Conservation (phyloP, 768 basidiomycete genomes). For the Mycena chlorophos region DNA sequence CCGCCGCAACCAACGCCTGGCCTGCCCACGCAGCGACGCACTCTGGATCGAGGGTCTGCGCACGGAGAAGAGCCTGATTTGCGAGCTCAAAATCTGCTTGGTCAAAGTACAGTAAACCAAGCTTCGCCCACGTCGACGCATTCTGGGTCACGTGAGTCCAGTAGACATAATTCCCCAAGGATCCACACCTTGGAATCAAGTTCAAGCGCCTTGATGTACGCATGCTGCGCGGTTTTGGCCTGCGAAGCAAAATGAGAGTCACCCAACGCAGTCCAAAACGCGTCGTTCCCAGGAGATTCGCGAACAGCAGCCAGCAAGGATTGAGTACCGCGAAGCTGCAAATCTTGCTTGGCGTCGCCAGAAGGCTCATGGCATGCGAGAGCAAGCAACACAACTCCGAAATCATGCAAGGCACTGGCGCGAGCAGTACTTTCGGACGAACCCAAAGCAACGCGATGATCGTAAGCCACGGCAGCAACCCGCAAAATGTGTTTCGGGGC, state of each 20-base stretch:
- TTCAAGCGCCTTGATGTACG: conserved; percentile 87
- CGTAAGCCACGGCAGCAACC: conserved; percentile 58
- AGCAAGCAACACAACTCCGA: conserved; percentile 60
- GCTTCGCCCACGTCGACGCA: conserved; percentile 77
- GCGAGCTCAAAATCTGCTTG: conserved; percentile 81
- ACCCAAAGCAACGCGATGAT: conserved; percentile 59
- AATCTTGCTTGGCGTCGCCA: conserved; percentile 31
- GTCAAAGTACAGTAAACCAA: conserved; percentile 84
- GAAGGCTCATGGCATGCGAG: conserved; percentile 40
- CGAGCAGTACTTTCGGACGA: conserved; percentile 48
- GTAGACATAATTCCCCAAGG: conserved; percentile 4
- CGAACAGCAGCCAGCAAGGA: conserved; percentile 73
- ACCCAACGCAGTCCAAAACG: conserved; percentile 84
- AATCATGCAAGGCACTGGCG: conserved; percentile 73
- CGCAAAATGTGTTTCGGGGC: conserved; percentile 44
- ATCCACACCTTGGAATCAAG: conserved; percentile 70
- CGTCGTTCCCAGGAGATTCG: conserved; percentile 66
- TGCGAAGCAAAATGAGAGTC: conserved; percentile 66
- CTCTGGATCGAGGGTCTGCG: conserved; percentile 92
- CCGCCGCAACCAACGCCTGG: conserved; percentile 70
- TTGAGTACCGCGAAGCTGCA: conserved; percentile 44
- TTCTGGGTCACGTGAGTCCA: conserved; percentile 45
- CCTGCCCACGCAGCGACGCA: conserved; percentile 88
- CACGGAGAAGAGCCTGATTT: conserved; percentile 80
- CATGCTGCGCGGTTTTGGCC: conserved; percentile 82